Conservation (phyloP, 768 basidiomycete genomes). For the Podaxis rugospora region DNA sequence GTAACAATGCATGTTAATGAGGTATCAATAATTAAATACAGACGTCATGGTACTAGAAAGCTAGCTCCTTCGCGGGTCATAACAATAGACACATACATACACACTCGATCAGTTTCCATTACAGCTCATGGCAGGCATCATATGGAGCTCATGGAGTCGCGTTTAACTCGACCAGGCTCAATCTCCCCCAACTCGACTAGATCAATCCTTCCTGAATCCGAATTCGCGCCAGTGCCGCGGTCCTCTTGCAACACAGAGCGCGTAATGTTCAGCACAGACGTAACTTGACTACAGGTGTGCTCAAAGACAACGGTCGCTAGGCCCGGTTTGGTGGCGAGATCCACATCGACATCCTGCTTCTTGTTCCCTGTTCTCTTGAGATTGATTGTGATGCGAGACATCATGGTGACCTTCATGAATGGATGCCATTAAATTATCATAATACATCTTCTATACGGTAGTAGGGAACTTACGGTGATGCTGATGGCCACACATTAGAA, state of each 20-base stretch:
- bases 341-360: conserved; percentile 8
- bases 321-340: neutral
- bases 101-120: neutral
- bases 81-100: neutral
- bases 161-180: neutral
- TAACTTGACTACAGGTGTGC: neutral
- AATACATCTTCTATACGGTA: neutral
- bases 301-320: neutral
- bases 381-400: conserved; percentile 64
- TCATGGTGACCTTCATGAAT: conserved; percentile 50
- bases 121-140: neutral
- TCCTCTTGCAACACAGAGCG: neutral
- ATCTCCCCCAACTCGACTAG: neutral
- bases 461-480: neutral
- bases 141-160: neutral
- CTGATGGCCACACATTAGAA: neutral
- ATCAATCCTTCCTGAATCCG: neutral
- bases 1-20: no score
- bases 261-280: neutral
- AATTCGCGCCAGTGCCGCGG: neutral
- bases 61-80: neutral
- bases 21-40: neutral
- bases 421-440: neutral
- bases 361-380: conserved; percentile 39
- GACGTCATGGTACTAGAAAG: neutral